A percentile compares a stretch with the other conserved stretches of the same genome.
These are phyloP conservation scores for Amanita molliuscula DNA, from an alignment of 768 basidiomycete genomes.

Conservation along the genomic window DNA sequence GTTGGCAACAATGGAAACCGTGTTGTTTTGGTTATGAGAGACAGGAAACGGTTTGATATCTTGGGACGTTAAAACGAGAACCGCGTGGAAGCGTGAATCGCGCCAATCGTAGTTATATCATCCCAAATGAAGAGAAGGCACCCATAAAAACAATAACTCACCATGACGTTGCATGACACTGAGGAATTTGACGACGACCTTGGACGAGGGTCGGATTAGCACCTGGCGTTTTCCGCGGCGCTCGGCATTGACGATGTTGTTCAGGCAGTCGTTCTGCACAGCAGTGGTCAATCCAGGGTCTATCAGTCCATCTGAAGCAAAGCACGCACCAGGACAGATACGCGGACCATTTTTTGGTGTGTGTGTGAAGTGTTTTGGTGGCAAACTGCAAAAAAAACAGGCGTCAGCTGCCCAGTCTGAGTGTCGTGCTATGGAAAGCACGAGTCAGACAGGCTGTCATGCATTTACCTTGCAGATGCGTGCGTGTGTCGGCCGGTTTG, in stretches of 20 bases:
- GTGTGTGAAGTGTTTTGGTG: constrained; percentile 10
- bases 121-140: constrained; percentile 34
- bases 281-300: constrained; percentile 1
- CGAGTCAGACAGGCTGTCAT: constrained; percentile 62
- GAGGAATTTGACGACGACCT: constrained; percentile 96
- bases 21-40: constrained; percentile 56
- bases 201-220: constrained; percentile 92
- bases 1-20: constrained; percentile 23
- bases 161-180: constrained; percentile 99
- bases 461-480: constrained; percentile 30
- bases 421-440: constrained; percentile 76
- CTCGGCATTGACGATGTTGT: constrained; percentile 99
- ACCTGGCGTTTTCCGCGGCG: constrained; percentile 99
- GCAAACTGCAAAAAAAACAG: constrained; percentile 12
- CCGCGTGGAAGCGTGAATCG: constrained; percentile 45
- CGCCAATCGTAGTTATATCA: constrained; percentile 86
- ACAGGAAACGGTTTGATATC: constrained; percentile 33
- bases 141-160: constrained; percentile 27
- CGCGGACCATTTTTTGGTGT: constrained; percentile 65
- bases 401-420: constrained; percentile 58
- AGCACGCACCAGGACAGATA: constrained; percentile 76
- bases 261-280: constrained; percentile 46
- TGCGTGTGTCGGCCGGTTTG: constrained; percentile 16
- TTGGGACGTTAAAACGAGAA: constrained; percentile 82
- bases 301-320: constrained; percentile 7